Evolutionary conservation across 192 early-diverging fungal species (phyloP).

Genomic region (Phlyctochytrium bullatum): DNA sequence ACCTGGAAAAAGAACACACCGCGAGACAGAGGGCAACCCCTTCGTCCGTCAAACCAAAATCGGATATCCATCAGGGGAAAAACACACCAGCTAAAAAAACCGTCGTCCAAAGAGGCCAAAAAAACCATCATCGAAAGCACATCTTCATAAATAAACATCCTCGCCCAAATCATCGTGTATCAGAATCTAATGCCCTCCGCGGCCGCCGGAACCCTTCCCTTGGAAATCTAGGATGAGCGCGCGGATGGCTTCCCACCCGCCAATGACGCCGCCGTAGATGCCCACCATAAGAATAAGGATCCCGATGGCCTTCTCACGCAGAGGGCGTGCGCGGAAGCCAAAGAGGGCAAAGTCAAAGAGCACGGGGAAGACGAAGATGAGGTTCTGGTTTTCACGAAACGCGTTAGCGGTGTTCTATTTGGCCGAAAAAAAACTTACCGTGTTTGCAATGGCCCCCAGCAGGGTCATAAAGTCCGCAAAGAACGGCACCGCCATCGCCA

Average conservation of each 20-base stretch:
- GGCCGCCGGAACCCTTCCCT: neutral
- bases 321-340: constrained; percentile 54
- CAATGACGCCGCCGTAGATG: constrained; percentile 42
- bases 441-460: constrained; percentile 78
- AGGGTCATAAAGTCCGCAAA: constrained; percentile 78
- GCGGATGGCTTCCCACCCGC: constrained; percentile 31
- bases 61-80: no score
- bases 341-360: constrained; percentile 73
- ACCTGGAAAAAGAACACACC: no score
- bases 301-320: constrained; percentile 51
- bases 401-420: no score
- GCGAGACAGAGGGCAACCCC: no score
- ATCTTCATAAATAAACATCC: no score
- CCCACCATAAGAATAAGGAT: constrained; percentile 58
- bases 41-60: no score
- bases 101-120: no score
- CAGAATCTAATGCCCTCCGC: neutral
- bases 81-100: no score
- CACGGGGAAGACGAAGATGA: constrained; percentile 83
- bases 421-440: constrained; percentile 9
- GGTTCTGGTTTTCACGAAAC: constrained; percentile 13
- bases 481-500: constrained; percentile 71
- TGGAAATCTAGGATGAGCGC: constrained; percentile 29
- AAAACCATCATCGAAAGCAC: no score
- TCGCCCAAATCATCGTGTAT: no score